These are phyloP conservation scores for Lachnellula subtilissima DNA, from an alignment of 2,329 filamentous ascomycete genomes.

Conservation along the genomic window DNA sequence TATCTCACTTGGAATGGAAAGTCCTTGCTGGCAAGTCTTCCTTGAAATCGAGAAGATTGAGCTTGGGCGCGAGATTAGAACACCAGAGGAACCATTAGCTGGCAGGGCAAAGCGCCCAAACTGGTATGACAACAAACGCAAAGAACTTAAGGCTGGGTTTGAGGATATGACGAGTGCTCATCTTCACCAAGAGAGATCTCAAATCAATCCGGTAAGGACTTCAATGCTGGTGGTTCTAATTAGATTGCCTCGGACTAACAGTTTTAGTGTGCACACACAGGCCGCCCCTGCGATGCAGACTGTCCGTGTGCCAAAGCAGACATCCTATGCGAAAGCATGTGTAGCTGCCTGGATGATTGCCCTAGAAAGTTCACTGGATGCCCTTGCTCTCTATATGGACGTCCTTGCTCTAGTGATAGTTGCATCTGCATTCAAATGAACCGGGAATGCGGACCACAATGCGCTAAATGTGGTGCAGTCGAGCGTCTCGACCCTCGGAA, in stretches of 20 bases:
- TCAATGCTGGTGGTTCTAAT: slow-evolving; percentile 40
- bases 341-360: slow-evolving; percentile 58
- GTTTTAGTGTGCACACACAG: slow-evolving; percentile 61
- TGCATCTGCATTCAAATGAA: slow-evolving; percentile 71
- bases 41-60: slow-evolving; percentile 13
- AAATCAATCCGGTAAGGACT: slow-evolving; percentile 45
- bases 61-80: slow-evolving; percentile 1
- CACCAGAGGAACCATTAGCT: background rate
- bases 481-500: slow-evolving; percentile 67
- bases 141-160: slow-evolving; percentile 22
- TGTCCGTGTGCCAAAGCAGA: slow-evolving; percentile 60
- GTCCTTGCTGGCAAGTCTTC: slow-evolving; percentile 27
- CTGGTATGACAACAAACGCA: slow-evolving; percentile 29
- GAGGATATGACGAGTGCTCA: slow-evolving; percentile 22
- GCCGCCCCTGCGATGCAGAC: slow-evolving; percentile 51
- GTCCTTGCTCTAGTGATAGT: slow-evolving; percentile 52
- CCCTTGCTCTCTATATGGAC: slow-evolving; percentile 56
- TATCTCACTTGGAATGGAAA: slow-evolving; percentile 19
- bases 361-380: slow-evolving; percentile 63
- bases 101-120: slow-evolving; percentile 11
- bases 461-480: slow-evolving; percentile 62
- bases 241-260: slow-evolving; percentile 37
- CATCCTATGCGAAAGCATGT: slow-evolving; percentile 69
- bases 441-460: slow-evolving; percentile 77
- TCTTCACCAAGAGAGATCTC: slow-evolving; percentile 31